Conservation (phyloP, 495 filamentous ascomycete genomes). For the Tuber calosporum region DNA sequence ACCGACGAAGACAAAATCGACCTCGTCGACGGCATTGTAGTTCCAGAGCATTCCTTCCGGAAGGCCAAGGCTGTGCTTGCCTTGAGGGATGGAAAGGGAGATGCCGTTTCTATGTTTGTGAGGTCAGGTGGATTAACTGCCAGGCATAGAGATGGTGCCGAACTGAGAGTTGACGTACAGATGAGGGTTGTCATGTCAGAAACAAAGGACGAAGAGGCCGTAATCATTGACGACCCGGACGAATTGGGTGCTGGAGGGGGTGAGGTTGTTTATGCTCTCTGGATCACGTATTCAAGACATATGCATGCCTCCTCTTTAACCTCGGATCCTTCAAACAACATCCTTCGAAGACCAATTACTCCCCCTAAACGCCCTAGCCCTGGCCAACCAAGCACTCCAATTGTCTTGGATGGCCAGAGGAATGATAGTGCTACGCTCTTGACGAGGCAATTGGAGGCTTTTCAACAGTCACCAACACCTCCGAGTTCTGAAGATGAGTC, state of each 20-base stretch:
- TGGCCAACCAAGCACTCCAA: conserved; percentile 54
- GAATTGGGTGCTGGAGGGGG: conserved; percentile 49
- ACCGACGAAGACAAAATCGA: conserved; percentile 77
- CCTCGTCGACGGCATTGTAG: conserved; percentile 86
- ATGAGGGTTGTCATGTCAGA: conserved; percentile 92
- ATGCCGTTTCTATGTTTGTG: conserved; percentile 67
- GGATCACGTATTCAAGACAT: conserved; percentile 93
- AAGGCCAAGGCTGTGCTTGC: conserved; percentile 77
- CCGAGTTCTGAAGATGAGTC: conserved; percentile 41
- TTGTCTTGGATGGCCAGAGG: conserved; percentile 24
- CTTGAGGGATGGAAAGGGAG: conserved; percentile 68
- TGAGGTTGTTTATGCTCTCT: conserved; percentile 87
- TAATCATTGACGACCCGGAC: conserved; percentile 43
- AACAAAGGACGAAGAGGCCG: conserved; percentile 43
- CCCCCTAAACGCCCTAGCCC: conserved; percentile 71
- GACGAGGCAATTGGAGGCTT: conserved; percentile 52
- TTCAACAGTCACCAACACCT: conserved; percentile 40
- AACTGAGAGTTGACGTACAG: conserved; percentile 88
- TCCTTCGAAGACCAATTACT: conserved; percentile 54
- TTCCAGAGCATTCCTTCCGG: conserved; percentile 92
- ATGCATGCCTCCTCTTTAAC: conserved; percentile 64
- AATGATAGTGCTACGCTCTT: conserved; percentile 51
- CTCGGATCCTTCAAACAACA: conserved; percentile 52
- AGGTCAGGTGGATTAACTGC: conserved; percentile 76
- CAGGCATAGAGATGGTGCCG: conserved; percentile 78